Evolutionary conservation across 306 rosid species (phyloP).

Genomic region (Elaeagnus macrophylla): DNA sequence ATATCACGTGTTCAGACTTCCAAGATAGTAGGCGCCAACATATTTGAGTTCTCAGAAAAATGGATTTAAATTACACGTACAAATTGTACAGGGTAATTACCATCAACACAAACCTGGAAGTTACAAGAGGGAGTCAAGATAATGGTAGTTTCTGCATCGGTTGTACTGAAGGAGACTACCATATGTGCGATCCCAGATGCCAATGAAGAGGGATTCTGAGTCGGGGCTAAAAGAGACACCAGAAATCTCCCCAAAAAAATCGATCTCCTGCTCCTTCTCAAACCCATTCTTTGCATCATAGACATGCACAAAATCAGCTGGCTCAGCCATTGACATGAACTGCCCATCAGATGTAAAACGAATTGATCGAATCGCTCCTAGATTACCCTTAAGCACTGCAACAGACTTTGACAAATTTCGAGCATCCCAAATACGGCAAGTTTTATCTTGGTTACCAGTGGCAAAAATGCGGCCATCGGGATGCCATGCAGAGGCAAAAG

Average conservation of each 20-base stretch:
- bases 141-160: slow-evolving; percentile 20
- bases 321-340: slow-evolving; percentile 32
- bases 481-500: slow-evolving; percentile 33
- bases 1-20: neutral
- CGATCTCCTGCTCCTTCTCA: slow-evolving; percentile 28
- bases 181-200: slow-evolving; percentile 32
- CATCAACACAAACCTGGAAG: neutral
- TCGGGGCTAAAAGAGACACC: slow-evolving; percentile 33
- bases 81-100: neutral
- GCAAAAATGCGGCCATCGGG: slow-evolving; percentile 25
- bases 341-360: slow-evolving; percentile 27
- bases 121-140: slow-evolving; percentile 28
- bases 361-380: slow-evolving; percentile 29
- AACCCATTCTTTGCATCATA: slow-evolving; percentile 18
- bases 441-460: slow-evolving; percentile 36
- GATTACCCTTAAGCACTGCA: slow-evolving; percentile 22
- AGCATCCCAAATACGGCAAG: slow-evolving; percentile 33
- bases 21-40: neutral
- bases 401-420: slow-evolving; percentile 27
- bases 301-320: slow-evolving; percentile 31
- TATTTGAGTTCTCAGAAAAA: slow-evolving; percentile 1
- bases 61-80: slow-evolving; percentile 1
- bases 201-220: slow-evolving; percentile 29
- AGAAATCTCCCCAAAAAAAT: slow-evolving; percentile 34
- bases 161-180: slow-evolving; percentile 34